These are phyloP conservation scores for Rhododendron molle DNA, from an alignment of 148 eudicot species.

Conservation along the genomic window DNA sequence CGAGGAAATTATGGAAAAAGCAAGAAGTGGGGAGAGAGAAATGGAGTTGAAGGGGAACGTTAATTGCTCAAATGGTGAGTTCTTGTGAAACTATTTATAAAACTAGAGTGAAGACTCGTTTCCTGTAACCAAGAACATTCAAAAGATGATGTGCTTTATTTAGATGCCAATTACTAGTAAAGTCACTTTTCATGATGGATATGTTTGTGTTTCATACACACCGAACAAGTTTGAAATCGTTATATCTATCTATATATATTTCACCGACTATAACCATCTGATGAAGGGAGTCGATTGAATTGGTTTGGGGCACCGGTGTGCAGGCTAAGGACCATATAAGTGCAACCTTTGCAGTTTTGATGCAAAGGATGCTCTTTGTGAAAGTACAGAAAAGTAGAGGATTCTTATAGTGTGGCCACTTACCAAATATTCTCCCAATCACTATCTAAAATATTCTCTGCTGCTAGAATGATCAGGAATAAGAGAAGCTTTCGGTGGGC, in stretches of 20 bases:
- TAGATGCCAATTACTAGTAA: not conserved
- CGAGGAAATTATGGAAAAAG: not conserved
- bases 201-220: not conserved
- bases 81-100: not conserved
- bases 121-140: not conserved
- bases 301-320: not conserved
- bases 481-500: not conserved
- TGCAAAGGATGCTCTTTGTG: not conserved
- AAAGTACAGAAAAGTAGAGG: not conserved
- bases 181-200: not conserved
- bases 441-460: not conserved
- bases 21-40: not conserved
- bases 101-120: not conserved
- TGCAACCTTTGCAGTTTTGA: not conserved
- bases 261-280: not conserved
- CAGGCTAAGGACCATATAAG: not conserved
- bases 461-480: not conserved
- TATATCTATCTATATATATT: not conserved
- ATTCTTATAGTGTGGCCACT: not conserved
- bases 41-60: not conserved
- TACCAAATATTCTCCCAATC: conserved; percentile 1
- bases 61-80: not conserved
- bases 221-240: not conserved
- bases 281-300: not conserved
- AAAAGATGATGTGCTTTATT: conserved; percentile 4